phyloP scores from a whole-genome alignment of 306 rosid species.

The Rosa lucieae region DNA sequence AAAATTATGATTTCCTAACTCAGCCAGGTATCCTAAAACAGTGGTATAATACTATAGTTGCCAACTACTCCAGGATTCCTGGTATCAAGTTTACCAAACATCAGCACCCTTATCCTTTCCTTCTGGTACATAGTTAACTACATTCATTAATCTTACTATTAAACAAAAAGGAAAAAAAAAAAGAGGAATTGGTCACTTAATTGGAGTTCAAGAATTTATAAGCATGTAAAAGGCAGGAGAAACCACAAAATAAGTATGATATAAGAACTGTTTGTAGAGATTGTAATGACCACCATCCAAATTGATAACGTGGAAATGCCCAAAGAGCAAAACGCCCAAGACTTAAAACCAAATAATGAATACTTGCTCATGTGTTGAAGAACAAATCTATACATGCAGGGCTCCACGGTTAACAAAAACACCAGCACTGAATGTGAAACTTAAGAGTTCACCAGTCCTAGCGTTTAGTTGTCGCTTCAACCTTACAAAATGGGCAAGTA shows the following conservation, averaged over 20 bases:
- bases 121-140: no score
- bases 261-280: constrained; percentile 11
- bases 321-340: constrained; percentile 21
- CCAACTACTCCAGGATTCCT: background rate
- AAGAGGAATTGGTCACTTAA: background rate
- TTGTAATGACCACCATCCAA: constrained; percentile 14
- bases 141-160: background rate
- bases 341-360: constrained; percentile 51
- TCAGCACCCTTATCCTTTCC: background rate
- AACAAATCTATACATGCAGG: constrained; percentile 61
- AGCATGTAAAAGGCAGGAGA: constrained; percentile 4
- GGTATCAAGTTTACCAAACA: background rate
- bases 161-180: background rate
- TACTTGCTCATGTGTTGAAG: constrained; percentile 40
- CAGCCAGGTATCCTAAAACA: background rate
- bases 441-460: constrained; percentile 19
- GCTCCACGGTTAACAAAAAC: constrained; percentile 22
- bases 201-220: constrained; percentile 4
- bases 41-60: background rate
- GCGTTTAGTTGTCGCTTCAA: constrained; percentile 54
- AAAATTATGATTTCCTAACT: background rate
- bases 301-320: constrained; percentile 16
- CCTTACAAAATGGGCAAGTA: constrained; percentile 89
- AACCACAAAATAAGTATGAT: constrained; percentile 14
- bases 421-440: constrained; percentile 5